Percentiles rank a stretch among this genome's conserved stretches.
Conservation (phyloP, 306 rosid genomes). For the Pyrus communis region DNA sequence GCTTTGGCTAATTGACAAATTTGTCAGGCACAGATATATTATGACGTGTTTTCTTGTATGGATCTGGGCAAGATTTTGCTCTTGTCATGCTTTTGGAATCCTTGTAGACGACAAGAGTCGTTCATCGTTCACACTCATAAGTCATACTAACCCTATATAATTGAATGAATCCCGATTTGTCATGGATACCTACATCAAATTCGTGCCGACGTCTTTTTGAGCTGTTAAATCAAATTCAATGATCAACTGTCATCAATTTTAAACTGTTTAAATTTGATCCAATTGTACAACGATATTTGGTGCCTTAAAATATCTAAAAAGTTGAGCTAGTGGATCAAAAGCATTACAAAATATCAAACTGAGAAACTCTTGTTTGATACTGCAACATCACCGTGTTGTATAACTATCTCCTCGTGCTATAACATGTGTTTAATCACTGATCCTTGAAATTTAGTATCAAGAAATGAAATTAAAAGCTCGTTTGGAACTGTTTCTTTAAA, state of each 20-base stretch:
- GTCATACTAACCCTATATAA: neutral
- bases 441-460: neutral
- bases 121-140: neutral
- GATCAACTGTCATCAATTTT: rapidly evolving
- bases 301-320: no score
- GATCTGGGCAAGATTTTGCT: neutral
- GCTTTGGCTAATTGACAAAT: neutral
- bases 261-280: no score
- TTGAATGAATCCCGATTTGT: neutral
- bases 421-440: neutral
- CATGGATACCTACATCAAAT: neutral
- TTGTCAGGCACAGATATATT: neutral
- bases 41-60: neutral
- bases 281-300: no score
- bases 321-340: neutral
- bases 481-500: no score
- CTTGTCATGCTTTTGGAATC: neutral
- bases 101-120: neutral
- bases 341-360: no score
- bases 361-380: neutral
- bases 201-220: no score
- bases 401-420: neutral
- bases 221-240: no score
- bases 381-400: no score
- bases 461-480: no score